Evolutionary conservation across 139 green algal species (phyloP).

Genomic region (Chlamydomonas urium): DNA sequence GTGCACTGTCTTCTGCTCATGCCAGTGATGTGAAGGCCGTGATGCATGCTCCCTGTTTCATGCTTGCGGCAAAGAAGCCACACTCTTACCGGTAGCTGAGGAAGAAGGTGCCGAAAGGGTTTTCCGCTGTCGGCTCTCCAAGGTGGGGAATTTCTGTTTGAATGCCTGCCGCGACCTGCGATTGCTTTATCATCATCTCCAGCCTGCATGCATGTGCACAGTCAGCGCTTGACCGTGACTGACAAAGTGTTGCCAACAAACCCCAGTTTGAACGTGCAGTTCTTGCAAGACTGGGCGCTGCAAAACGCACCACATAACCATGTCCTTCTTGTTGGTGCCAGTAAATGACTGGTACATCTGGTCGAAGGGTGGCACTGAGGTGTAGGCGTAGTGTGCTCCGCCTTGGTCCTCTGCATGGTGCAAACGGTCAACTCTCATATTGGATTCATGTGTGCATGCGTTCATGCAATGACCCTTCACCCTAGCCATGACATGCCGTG

Average conservation of each 20-base stretch:
- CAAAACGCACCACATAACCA: slow-evolving; percentile 32
- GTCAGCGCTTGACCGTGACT: not conserved
- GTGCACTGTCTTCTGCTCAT: too few relatives aligned
- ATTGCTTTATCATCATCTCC: slow-evolving; percentile 36
- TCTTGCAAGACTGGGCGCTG: not conserved
- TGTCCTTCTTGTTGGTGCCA: slow-evolving; percentile 18
- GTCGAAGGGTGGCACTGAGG: not conserved
- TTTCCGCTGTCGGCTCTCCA: slow-evolving; percentile 14
- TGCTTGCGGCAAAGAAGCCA: too few relatives aligned
- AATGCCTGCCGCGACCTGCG: not conserved
- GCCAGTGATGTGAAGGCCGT: too few relatives aligned
- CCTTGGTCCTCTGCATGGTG: slow-evolving; percentile 29
- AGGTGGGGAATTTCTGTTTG: slow-evolving; percentile 1
- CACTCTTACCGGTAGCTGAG: slow-evolving; percentile 16
- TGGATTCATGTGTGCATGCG: slow-evolving; percentile 11
- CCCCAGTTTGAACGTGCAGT: not conserved
- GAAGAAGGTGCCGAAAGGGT: slow-evolving; percentile 20
- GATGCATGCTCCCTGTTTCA: too few relatives aligned
- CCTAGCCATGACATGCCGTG: not conserved
- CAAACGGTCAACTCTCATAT: too few relatives aligned
- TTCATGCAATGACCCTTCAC: not conserved
- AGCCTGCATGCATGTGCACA: slow-evolving; percentile 22
- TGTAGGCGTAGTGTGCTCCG: slow-evolving; percentile 30
- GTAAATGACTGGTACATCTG: slow-evolving; percentile 14
- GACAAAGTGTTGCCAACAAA: not conserved